Evolutionary conservation across 1,284 basidiomycete species (phyloP), one percentile per base, ranked within the genome.

Genomic region (Puccinia triticina): DNA sequence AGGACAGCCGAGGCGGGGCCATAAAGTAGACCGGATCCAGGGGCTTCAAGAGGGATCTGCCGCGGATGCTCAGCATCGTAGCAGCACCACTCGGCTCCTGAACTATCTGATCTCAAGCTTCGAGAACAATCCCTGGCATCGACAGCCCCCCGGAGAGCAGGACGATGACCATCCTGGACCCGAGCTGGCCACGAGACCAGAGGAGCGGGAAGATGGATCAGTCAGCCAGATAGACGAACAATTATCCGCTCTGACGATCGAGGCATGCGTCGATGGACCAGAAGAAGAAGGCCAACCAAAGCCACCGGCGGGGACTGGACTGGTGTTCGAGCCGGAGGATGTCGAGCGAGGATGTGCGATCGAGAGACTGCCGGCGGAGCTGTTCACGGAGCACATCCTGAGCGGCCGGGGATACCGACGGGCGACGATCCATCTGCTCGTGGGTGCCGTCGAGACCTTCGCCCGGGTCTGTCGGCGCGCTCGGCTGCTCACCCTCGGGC

Each of bases 121-220:
- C 34, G 21, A 66, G 10, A 32, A 50, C 50, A 43, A 77, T 61
- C 75, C 75, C 29, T 77, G 75, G 75, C 26, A 50, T 21, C 46
- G 75, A 66, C 23, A 43, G 16, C 40, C 40, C 5, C 29, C 75
- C 0, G 11, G 23, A 18, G 32, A 59, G 29, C 8, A 21, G 16
- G 71, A 34, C 21, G 14, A 55, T 23, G 16, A 73, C 3, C 26
- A 57, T 53, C 66, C 26, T 40, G n/a, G 11, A n/a, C 26, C 23
- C 3, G 32, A 69, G 2, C n/a, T 37, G n/a, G n/a, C 1, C 26
- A 46, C 37, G 0, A 37, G 40, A 34, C 40, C 32, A 40, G n/a
- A 69, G 16, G 10, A n/a, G 21, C 37, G n/a, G 11, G 71, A 73
- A 21, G 46, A 32, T 16, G 18, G 11, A 73, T 43, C n/a, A 4